Conservation (phyloP, 2,329 filamentous ascomycete species). For the Bipolaris bicolor region DNA sequence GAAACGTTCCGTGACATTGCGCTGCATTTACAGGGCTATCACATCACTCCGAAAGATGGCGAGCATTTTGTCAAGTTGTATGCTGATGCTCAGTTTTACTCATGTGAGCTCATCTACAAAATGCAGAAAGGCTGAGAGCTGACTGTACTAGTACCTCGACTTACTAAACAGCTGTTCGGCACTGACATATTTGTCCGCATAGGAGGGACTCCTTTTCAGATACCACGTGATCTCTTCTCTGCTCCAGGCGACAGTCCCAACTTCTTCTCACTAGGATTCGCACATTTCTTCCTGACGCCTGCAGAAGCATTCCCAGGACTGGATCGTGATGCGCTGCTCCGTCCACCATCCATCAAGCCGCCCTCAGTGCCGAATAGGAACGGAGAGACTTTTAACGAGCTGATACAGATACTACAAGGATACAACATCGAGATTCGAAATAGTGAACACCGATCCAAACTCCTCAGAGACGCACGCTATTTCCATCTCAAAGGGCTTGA, state of each 20-base stretch:
- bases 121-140: constrained; percentile 11
- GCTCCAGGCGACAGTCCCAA: constrained; percentile 90
- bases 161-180: constrained; percentile 90
- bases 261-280: constrained; percentile 91
- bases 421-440: constrained; percentile 80
- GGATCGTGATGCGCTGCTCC: constrained; percentile 76
- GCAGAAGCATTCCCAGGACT: constrained; percentile 85
- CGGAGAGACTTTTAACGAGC: constrained; percentile 81
- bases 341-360: constrained; percentile 84
- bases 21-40: constrained; percentile 88
- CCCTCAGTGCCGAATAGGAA: constrained; percentile 81
- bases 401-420: constrained; percentile 81
- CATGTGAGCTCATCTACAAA: constrained; percentile 60
- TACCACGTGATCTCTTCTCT: constrained; percentile 85
- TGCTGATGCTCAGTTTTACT: constrained; percentile 95
- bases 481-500: constrained; percentile 92
- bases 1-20: constrained; percentile 87
- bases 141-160: constrained; percentile 70
- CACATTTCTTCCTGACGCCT: constrained; percentile 81
- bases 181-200: constrained; percentile 92
- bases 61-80: constrained; percentile 91
- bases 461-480: constrained; percentile 87
- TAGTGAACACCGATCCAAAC: constrained; percentile 75
- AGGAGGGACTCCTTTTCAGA: constrained; percentile 84
- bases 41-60: constrained; percentile 80